phyloP scores from a whole-genome alignment of 306 rosid genomes.

The Dicorynia guianensis region DNA sequence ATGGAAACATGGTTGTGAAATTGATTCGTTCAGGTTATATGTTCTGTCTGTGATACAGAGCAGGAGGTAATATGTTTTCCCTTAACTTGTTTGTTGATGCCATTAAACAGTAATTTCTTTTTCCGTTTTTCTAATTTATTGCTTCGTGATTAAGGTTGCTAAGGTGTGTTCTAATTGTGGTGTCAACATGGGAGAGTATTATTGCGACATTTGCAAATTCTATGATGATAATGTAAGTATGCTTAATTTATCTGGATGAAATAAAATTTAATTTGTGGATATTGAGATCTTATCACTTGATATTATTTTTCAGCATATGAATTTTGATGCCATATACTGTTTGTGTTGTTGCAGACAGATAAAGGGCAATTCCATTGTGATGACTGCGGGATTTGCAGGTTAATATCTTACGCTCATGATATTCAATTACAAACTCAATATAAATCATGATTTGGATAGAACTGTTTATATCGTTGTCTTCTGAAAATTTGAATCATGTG shows the following conservation, averaged over 20 bases:
- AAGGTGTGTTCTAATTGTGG: slow-evolving; percentile 67
- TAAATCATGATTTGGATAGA: not conserved
- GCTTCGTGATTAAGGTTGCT: slow-evolving; percentile 54
- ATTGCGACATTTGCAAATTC: slow-evolving; percentile 73
- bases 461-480: slow-evolving; percentile 10
- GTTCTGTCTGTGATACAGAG: slow-evolving; percentile 69
- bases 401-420: slow-evolving; percentile 15
- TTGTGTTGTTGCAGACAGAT: slow-evolving; percentile 53
- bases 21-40: slow-evolving; percentile 59
- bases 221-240: slow-evolving; percentile 62
- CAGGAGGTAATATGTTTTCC: slow-evolving; percentile 47
- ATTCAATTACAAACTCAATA: slow-evolving; percentile 20
- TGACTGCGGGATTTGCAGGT: slow-evolving; percentile 88
- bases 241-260: not conserved
- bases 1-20: slow-evolving; percentile 21
- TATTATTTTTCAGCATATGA: slow-evolving; percentile 14
- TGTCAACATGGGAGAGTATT: slow-evolving; percentile 78
- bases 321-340: slow-evolving; percentile 9
- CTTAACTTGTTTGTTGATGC: not conserved
- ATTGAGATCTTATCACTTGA: not conserved
- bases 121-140: not conserved
- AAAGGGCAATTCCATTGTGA: slow-evolving; percentile 75
- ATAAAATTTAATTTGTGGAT: slow-evolving; percentile 9
- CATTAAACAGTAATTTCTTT: not conserved
- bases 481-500: slow-evolving; percentile 20